Percentiles rank a stretch among this genome's conserved stretches.
Conservation (phyloP, 2,329 filamentous ascomycete genomes). For the Stagonosporopsis tanaceti region DNA sequence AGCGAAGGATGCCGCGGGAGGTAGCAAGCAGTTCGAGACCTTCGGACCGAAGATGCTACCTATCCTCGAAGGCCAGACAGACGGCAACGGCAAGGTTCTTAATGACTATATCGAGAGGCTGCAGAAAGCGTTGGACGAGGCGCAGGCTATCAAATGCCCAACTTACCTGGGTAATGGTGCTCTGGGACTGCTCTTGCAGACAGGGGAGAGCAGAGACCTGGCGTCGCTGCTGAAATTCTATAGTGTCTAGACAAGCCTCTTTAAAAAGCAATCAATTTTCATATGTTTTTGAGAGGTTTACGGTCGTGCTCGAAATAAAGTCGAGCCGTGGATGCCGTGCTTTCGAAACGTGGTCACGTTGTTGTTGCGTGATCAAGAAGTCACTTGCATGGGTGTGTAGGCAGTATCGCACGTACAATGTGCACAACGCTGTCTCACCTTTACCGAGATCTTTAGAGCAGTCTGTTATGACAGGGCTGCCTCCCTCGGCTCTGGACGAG, state of each 20-base stretch:
- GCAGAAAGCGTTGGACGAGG: constrained; percentile 42
- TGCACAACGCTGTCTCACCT: background rate
- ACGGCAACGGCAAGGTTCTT: constrained; percentile 27
- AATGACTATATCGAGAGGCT: constrained; percentile 33
- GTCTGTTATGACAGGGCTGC: background rate
- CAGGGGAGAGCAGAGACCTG: constrained; percentile 33
- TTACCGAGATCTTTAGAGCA: background rate
- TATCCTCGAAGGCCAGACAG: constrained; percentile 40
- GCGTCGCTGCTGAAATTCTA: constrained; percentile 36
- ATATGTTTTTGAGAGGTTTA: too few species aligned
- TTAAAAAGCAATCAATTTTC: background rate
- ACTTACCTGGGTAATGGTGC: constrained; percentile 45
- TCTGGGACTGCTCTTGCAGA: constrained; percentile 41
- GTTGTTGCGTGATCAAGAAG: background rate
- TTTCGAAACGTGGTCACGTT: background rate
- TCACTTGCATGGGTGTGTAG: background rate
- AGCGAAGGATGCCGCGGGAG: constrained; percentile 48
- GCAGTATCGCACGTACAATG: background rate
- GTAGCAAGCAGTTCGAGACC: constrained; percentile 46
- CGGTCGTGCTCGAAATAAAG: too few species aligned
- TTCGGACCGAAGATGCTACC: constrained; percentile 44
- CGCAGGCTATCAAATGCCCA: constrained; percentile 47
- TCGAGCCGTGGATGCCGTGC: too few species aligned
- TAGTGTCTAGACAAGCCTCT: constrained; percentile 10
- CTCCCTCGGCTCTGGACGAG: background rate